Percentiles rank a stretch among this genome's conserved stretches.
Evolutionary conservation across 1,139 yeast genomes (phyloP).

Genomic region (Debaryomyces sp.): DNA sequence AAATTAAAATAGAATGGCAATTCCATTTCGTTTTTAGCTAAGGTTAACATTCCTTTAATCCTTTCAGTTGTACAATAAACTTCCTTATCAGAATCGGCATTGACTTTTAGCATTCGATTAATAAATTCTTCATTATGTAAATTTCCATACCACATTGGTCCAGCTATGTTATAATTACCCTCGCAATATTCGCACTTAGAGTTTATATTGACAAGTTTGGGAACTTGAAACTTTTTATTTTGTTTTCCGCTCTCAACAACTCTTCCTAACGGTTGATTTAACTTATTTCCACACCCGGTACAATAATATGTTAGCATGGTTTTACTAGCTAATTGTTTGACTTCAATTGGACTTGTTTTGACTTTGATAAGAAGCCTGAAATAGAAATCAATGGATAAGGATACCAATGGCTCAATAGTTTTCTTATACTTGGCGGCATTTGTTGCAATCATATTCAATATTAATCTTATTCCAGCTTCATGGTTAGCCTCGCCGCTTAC

Average conservation of each 20-base stretch:
- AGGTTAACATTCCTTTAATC: constrained; percentile 87
- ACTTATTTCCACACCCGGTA: constrained; percentile 79
- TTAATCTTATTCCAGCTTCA: constrained; percentile 88
- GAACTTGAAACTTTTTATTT: constrained; percentile 37
- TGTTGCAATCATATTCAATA: constrained; percentile 70
- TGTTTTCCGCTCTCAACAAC: constrained; percentile 40
- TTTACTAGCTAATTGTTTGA: constrained; percentile 71
- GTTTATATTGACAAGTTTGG: constrained; percentile 46
- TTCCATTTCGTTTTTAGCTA: constrained; percentile 70
- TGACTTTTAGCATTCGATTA: constrained; percentile 59
- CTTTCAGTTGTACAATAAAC: constrained; percentile 79
- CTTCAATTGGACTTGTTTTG: constrained; percentile 74
- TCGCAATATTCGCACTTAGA: constrained; percentile 71
- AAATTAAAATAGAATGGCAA: constrained; percentile 83
- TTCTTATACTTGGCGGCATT: constrained; percentile 91
- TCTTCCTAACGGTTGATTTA: constrained; percentile 75
- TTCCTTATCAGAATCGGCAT: constrained; percentile 45
- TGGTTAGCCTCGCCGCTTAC: constrained; percentile 83
- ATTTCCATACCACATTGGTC: constrained; percentile 94
- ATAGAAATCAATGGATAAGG: constrained; percentile 88
- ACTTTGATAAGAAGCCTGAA: constrained; percentile 83
- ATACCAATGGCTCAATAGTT: constrained; percentile 81
- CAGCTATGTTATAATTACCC: constrained; percentile 73
- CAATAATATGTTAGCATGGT: constrained; percentile 84
- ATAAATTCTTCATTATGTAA: constrained; percentile 73